Base-by-base conservation (phyloP, 306 rosid genomes). In the Quercus alba region DNA sequence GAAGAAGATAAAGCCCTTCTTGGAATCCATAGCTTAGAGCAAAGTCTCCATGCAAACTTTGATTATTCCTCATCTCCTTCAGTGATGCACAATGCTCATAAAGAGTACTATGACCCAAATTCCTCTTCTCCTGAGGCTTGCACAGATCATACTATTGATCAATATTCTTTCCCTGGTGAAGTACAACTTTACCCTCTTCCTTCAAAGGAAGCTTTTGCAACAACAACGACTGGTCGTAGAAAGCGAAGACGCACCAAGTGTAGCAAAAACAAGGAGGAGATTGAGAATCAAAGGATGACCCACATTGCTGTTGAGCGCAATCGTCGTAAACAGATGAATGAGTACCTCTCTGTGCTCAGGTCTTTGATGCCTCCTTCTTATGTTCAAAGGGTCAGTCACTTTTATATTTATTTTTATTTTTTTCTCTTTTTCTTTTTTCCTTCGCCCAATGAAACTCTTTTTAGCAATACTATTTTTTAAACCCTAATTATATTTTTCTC, bases 271-370 rank as follows among this genome's bases (percentile, higher is more conserved):
- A 86, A 81, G 38, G 97, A 92, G 54, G 98, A 92, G 72, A 89
- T 94, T 21, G 98, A 94, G 86, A 94, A 90, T 81, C 97, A 93
- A 83, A 87, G 97, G 86, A 93, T 89, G 92, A 91, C 97, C 18
- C 97, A 93, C 94, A 94, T 94, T 89, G 88, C 93, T 1, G 97
- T 94, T 1, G 98, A 94, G 86, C 91, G 98, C 77, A 92, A 94
- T 74, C 91, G 98, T 26, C 86, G 98, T 18, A 91, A 90, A 64
- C 97, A 91, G 82, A 94, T 94, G 98, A 94, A 94, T 38, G 94
- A 94, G 41, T 94, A 94, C 83, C 90, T 94, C 0, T 80, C 93
- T 5, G 83, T 90, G 18, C 97, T 92, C 78, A 86, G 94, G 11
- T 90, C 98, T 5, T 79, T 92, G 85, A 92, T 94, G 98, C 98